A percentile compares a stretch with the other conserved stretches of the same genome.
phyloP scores from a whole-genome alignment of 2,329 filamentous ascomycete genomes.

The Fusarium duplospermum region DNA sequence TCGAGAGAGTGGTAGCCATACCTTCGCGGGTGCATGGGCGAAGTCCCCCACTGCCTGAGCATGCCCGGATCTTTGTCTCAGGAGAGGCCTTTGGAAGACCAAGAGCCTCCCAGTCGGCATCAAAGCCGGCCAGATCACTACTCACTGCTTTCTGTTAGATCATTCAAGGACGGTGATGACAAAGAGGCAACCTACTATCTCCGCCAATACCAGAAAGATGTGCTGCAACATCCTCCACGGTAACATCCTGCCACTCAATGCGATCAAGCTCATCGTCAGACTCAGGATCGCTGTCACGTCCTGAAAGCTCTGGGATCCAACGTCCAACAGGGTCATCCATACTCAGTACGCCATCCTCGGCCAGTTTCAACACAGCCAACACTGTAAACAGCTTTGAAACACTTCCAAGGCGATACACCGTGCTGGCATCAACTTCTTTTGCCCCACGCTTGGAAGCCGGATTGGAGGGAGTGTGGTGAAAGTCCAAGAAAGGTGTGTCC shows the following conservation, averaged over 20 bases:
- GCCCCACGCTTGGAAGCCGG: neutral
- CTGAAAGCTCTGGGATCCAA: conserved; percentile 5
- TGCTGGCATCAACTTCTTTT: neutral
- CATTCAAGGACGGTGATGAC: neutral
- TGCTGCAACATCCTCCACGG: neutral
- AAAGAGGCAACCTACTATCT: neutral
- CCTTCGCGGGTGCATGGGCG: neutral
- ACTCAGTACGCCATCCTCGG: neutral
- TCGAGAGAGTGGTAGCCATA: neutral
- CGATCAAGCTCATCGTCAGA: neutral
- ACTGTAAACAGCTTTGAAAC: conserved; percentile 9
- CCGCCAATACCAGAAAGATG: conserved; percentile 1
- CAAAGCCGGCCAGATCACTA: neutral
- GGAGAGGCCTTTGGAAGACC: neutral
- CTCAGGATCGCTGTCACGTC: rapidly evolving
- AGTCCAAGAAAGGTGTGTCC: neutral
- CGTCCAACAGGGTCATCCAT: conserved; percentile 3
- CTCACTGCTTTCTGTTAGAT: neutral
- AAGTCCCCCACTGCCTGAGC: neutral
- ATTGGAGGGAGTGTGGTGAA: neutral
- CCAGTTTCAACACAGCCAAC: neutral
- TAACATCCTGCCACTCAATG: neutral
- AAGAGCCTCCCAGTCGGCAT: neutral
- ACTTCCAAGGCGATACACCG: conserved; percentile 11
- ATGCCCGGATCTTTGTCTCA: neutral